Base-by-base conservation (phyloP, 306 rosid genomes). In the Lablab purpureus region DNA sequence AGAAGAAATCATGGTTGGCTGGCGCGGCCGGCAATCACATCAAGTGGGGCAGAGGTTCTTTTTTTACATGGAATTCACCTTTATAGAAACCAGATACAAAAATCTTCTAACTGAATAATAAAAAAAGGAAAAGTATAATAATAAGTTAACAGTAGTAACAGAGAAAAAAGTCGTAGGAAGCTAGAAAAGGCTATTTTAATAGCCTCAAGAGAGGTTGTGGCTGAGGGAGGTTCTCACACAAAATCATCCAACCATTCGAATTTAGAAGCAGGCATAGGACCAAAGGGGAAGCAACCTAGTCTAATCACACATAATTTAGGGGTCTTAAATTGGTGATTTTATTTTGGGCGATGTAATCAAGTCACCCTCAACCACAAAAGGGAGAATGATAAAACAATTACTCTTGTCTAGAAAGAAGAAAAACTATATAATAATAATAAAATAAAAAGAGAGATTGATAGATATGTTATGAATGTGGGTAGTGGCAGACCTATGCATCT, bases 151-250 rank as follows among this genome's bases (percentile, higher is more conserved):
- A 15, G 23, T 60, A 17, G 9, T 19, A 14, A 22, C 54, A 32
- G 1, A 19, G 3, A 21, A 43, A n/a, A 59, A 72, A 56, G 84
- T 71, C 65, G 62, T 82, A 69, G 17, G 22, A 45, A 43, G 55
- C 4, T 55, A 77, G 27, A n/a, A 74, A 69, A 69, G 51, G n/a
- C 7, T 54, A 66, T 30, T 56, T 40, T 77, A 77, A 58, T 80
- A 46, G 80, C 84, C 86, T 70, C 83, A 82, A 37, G 83, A 67
- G 66, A 89, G 64, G 67, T 78, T 88, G 93, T 91, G 94, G 97
- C 84, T 83, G 89, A 65, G 92, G 82, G 76, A 58, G 65, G 73
- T 25, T 84, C 73, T 73, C 7, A 45, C 19, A 50, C 30, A 50
- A 80, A 59, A 58, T 60, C 77, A 71, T 17, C 72, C 65, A 3